Conservation (phyloP, 495 filamentous ascomycete species). For the Extremus antarcticus region DNA sequence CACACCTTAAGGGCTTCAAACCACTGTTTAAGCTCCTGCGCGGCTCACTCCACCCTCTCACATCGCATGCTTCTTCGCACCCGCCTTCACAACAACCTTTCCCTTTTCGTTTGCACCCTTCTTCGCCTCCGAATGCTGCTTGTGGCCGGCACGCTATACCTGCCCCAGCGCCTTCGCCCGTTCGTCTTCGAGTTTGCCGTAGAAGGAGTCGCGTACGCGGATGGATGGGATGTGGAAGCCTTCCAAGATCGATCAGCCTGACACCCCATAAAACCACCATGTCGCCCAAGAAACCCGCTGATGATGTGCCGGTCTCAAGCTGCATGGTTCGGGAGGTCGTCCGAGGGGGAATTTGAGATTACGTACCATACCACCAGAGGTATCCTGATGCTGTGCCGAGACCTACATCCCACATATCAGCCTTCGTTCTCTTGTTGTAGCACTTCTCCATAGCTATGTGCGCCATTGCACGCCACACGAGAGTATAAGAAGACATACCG, state of each 20-base stretch:
- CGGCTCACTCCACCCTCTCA: neutral
- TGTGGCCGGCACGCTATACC: neutral
- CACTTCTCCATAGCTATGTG: neutral
- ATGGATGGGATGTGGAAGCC: conserved; percentile 72
- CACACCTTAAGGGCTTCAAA: neutral
- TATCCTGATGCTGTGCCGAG: conserved; percentile 62
- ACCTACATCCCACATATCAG: conserved; percentile 33
- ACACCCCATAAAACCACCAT: neutral
- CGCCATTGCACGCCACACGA: neutral
- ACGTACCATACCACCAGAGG: conserved; percentile 74
- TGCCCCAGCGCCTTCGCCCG: conserved; percentile 39
- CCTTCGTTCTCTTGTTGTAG: neutral
- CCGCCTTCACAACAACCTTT: neutral
- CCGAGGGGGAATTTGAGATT: conserved; percentile 10
- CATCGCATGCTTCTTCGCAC: neutral
- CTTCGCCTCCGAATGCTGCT: neutral
- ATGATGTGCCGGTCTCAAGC: too few relatives aligned
- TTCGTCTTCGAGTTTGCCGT: conserved; percentile 64
- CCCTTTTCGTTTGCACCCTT: too few relatives aligned
- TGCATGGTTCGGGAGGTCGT: neutral
- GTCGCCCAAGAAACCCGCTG: too few relatives aligned
- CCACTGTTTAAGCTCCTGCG: too few relatives aligned
- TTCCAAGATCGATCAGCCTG: conserved; percentile 19
- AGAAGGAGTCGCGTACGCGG: conserved; percentile 63
- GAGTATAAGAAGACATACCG: conserved; percentile 40